Evolutionary conservation across 495 filamentous ascomycete genomes (phyloP).

Genomic region (Schizothecium vesticola): DNA sequence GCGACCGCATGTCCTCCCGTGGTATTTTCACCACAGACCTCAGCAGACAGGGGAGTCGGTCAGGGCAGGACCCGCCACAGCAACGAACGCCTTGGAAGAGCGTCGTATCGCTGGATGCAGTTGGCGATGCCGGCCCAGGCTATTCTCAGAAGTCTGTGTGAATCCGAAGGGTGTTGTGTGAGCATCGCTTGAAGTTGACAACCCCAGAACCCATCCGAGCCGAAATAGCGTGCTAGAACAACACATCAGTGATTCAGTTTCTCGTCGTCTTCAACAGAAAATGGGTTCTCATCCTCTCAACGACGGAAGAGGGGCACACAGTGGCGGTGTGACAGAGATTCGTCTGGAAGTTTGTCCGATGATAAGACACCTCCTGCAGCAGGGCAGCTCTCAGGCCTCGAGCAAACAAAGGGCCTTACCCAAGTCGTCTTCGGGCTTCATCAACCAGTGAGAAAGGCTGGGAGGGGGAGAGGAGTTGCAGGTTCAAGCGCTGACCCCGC

Average conservation of each 20-base stretch:
- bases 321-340: background rate
- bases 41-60: background rate
- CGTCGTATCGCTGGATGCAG: conserved; percentile 11
- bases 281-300: too few species aligned
- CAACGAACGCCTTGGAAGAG: conserved; percentile 22
- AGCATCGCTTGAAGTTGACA: background rate
- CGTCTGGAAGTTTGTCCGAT: background rate
- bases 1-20: background rate
- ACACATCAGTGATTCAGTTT: background rate
- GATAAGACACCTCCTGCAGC: conserved; percentile 8
- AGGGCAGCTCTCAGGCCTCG: background rate
- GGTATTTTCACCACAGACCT: background rate
- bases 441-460: background rate
- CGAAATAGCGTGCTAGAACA: background rate
- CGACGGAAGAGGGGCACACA: background rate
- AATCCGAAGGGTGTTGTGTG: background rate
- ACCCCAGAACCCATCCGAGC: background rate
- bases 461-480: background rate
- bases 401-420: background rate
- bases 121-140: conserved; percentile 1
- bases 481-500: background rate
- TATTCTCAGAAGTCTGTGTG: conserved; percentile 1
- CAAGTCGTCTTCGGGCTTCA: background rate
- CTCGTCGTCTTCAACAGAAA: background rate
- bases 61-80: background rate